phyloP scores from a whole-genome alignment of 176 grass and related monocot genomes.

The Thinopyrum elongatum region DNA sequence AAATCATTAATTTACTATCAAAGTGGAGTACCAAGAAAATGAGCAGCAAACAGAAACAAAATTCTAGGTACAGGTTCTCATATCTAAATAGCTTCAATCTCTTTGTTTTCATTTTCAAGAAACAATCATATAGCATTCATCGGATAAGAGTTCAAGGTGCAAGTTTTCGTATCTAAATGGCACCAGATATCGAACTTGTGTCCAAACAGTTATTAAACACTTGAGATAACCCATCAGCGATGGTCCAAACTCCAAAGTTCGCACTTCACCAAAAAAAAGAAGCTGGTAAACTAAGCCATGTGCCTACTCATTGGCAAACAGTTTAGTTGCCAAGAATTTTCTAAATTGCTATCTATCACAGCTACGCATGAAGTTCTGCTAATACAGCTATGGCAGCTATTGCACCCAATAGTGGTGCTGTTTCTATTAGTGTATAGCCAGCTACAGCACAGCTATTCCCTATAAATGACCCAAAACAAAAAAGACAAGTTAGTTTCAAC shows the following conservation, averaged over 20 bases:
- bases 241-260: neutral
- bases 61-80: neutral
- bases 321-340: neutral
- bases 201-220: conserved; percentile 16
- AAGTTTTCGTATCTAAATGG: neutral
- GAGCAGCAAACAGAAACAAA: neutral
- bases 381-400: neutral
- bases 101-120: no score
- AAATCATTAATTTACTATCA: conserved; percentile 9
- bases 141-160: no score
- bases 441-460: neutral
- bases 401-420: neutral
- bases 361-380: neutral
- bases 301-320: neutral
- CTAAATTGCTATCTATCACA: neutral
- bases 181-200: conserved; percentile 3
- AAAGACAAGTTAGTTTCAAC: no score
- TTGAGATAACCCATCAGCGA: neutral
- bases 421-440: neutral
- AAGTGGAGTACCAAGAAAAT: conserved; percentile 17
- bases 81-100: no score
- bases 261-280: neutral
- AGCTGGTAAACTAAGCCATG: conserved; percentile 3
- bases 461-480: neutral
- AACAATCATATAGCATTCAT: no score